A percentile compares a stretch with the other conserved stretches of the same genome.
Evolutionary conservation across 2,329 filamentous ascomycete genomes (phyloP).

Genomic region (Shiraia sp.): DNA sequence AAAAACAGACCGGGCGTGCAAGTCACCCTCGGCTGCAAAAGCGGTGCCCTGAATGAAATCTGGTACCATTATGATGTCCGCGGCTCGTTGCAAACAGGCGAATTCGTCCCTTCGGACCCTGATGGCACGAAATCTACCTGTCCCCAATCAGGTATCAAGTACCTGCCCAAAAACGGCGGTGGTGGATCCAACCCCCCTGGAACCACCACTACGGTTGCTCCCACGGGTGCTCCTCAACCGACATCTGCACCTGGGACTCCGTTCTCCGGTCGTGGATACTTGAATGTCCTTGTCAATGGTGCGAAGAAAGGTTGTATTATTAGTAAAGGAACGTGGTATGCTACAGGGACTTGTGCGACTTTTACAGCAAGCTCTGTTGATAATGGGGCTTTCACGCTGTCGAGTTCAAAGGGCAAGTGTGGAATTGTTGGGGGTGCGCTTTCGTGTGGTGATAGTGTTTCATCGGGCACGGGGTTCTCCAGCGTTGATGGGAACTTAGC

Average conservation of each 20-base stretch:
- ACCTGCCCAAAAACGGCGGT: slow-evolving; percentile 60
- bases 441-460: slow-evolving; percentile 57
- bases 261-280: slow-evolving; percentile 62
- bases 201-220: slow-evolving; percentile 31
- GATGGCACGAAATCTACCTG: slow-evolving; percentile 66
- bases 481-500: slow-evolving; percentile 41
- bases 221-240: slow-evolving; percentile 24
- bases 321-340: slow-evolving; percentile 68
- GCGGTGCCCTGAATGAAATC: slow-evolving; percentile 55
- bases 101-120: slow-evolving; percentile 61
- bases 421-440: slow-evolving; percentile 59
- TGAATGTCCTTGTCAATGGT: slow-evolving; percentile 59
- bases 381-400: slow-evolving; percentile 35
- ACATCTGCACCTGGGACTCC: slow-evolving; percentile 45
- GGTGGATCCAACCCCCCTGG: slow-evolving; percentile 29
- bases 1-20: slow-evolving; percentile 57
- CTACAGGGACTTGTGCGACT: slow-evolving; percentile 68
- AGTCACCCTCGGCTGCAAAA: slow-evolving; percentile 63
- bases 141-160: slow-evolving; percentile 65
- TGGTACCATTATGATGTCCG: slow-evolving; percentile 68
- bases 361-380: slow-evolving; percentile 57
- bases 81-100: slow-evolving; percentile 62
- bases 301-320: slow-evolving; percentile 68
- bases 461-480: slow-evolving; percentile 48
- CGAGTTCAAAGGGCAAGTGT: slow-evolving; percentile 51